Base-by-base conservation (phyloP, 2,329 filamentous ascomycete genomes). In the Podosphaera xanthii region DNA sequence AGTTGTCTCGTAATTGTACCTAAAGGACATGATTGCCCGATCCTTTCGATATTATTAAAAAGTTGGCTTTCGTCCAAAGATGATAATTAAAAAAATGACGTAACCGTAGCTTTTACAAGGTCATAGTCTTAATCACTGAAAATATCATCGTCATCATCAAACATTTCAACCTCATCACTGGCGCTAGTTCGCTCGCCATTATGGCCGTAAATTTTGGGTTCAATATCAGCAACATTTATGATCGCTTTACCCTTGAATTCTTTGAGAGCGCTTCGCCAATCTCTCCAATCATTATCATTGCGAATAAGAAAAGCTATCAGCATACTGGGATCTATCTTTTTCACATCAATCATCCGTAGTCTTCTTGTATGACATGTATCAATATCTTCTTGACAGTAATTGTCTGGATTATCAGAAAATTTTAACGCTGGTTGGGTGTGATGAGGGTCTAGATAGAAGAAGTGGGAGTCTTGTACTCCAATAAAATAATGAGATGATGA, bases 251-350 rank as follows among this genome's bases (percentile, higher is more conserved):
- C 86, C 65, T 86, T 81, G 7, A 86, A 81, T 64, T 85, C 80
- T 64, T 81, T 81, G 2, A 94, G 77, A n/a, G 81, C 78, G 60
- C 79, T 75, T 67, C 87, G 84, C 90, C 90, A 97, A 58, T 81
- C 78, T 46, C 77, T 73, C 84, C 91, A 97, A 64, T 98, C 92
- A 50, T 83, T 77, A 65, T 91, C 83, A 60, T 86, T 81, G 48
- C 77, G 79, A 62, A 98, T 89, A 42, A 98, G 73, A 67, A 97
- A 97, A 3, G 88, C 91, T 63, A 98, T 87, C 49, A 98, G 74
- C 92, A 98, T 98, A 67, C 89, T 96, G 0, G 92, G 92, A 67
- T 98, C 92, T 87, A 98, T 92, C 68, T 97, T 90, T 61, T 82
- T 82, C 56, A 98, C 78, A 64, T 92, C 84, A 36, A 98, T 76